Conservation (phyloP, 1,139 yeast species). For the Kurtzmaniella quercitrusa region DNA sequence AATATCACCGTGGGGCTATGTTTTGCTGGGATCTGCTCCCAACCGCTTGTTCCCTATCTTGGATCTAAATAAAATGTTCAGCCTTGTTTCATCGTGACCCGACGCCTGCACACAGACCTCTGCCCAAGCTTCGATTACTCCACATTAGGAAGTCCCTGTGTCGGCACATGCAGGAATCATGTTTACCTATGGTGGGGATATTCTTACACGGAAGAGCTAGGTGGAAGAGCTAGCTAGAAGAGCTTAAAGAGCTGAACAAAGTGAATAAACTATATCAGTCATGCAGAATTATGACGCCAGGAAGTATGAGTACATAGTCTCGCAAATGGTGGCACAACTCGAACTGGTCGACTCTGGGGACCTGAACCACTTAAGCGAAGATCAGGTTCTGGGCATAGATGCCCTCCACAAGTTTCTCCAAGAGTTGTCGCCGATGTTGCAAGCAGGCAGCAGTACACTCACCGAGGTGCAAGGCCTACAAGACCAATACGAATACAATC, state of each 20-base stretch:
- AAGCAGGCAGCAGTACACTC: slow-evolving; percentile 13
- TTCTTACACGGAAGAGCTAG: no score
- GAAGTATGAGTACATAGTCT: neutral
- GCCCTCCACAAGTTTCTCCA: neutral
- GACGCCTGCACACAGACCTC: neutral
- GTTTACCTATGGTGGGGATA: neutral
- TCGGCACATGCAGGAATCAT: neutral
- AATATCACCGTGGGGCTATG: no score
- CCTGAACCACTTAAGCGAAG: neutral
- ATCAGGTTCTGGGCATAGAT: neutral
- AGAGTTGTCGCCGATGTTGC: slow-evolving; percentile 2
- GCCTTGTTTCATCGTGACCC: slow-evolving; percentile 1
- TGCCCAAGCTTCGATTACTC: neutral
- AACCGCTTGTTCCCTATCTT: neutral
- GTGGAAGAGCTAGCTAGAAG: no score
- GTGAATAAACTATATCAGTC: no score
- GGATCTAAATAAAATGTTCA: neutral
- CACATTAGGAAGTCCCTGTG: neutral
- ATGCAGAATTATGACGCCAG: neutral
- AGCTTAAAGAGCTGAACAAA: no score
- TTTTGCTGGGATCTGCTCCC: no score
- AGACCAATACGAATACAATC: slow-evolving; percentile 46
- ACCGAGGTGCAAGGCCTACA: slow-evolving; percentile 46
- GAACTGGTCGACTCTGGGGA: slow-evolving; percentile 1
- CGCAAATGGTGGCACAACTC: slow-evolving; percentile 2